Evolutionary conservation across 176 grass and related monocot species (phyloP), one percentile per base, ranked within the genome.

Genomic region (Ananas comosus): DNA sequence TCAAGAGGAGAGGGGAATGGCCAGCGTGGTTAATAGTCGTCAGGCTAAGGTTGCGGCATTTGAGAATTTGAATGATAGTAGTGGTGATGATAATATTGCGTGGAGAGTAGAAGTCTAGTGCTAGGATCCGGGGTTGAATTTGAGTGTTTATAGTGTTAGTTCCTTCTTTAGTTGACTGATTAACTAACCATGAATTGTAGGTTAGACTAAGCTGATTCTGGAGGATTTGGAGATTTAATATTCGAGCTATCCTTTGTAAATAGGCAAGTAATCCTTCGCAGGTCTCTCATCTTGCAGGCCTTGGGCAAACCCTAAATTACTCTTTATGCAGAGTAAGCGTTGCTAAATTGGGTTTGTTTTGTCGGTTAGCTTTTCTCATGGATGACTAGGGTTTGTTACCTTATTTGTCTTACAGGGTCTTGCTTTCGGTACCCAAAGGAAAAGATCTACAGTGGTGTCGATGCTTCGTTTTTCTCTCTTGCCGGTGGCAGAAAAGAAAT

Each of bases 191-290:
- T 83, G 78, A 88, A 72, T 33, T 78, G 77, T 88, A 83, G 81
- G 85, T 48, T 88, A 83, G 85, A 72, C 53, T 66, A 83, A 72
- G 75, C 73, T 69, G 77, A 48, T 50, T 33, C 28, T 80, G 73
- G 81, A 70, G 81, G 77, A 78, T 71, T 78, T 80, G 81, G 81
- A 74, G 70, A 63, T 74, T 80, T 79, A 74, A 58, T 68, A 77
- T 80, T 73, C 85, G 80, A 80, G 52, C 27, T 70, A 59, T 67
- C 81, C 80, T 83, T 80, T 80, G 85, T 88, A 83, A 83, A 88
- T 88, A 88, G 69, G 77, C 75, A 78, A 64, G 67, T 66, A 23
- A 70, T 70, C 80, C 58, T 56, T 48, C 73, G 74, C 85, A 83
- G 73, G 77, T 66, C 81, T 83, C 77, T 68, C 81, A 56, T 80